Conservation (phyloP, 78 protist species). For the Salpingoeca rosetta region DNA sequence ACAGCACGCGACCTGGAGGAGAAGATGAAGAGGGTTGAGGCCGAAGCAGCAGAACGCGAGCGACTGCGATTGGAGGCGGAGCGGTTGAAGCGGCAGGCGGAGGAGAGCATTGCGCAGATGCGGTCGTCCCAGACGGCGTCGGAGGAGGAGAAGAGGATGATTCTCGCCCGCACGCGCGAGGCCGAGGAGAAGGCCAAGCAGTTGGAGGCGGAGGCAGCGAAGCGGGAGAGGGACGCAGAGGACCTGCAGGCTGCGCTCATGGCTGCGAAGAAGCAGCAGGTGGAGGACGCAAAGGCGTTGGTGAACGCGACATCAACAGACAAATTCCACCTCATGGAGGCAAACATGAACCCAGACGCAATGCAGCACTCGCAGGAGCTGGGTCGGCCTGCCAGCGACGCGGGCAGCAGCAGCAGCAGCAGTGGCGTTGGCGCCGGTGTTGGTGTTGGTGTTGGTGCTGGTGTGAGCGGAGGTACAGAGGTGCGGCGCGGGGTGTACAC, state of each 20-base stretch:
- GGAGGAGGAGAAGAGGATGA: neutral
- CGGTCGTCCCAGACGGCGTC: too few species aligned
- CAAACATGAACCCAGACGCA: neutral
- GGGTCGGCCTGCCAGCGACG: too few species aligned
- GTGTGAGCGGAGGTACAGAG: too few species aligned
- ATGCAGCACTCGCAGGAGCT: too few species aligned
- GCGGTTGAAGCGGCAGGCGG: neutral
- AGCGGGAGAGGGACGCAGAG: neutral
- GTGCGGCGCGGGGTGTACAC: too few species aligned
- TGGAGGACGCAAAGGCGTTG: neutral
- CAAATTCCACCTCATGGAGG: neutral
- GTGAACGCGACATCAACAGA: neutral
- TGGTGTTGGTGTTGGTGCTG: too few species aligned
- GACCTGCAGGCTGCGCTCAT: neutral
- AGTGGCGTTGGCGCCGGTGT: too few species aligned
- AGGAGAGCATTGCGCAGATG: neutral
- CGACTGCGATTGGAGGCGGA: neutral
- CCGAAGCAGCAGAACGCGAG: neutral
- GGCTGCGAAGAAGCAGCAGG: neutral
- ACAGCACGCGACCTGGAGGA: neutral
- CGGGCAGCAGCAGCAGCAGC: too few species aligned
- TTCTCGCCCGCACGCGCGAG: neutral
- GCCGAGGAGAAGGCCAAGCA: neutral
- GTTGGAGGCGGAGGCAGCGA: neutral
- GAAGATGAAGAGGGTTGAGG: neutral